A percentile compares a stretch with the other conserved stretches of the same genome.
Evolutionary conservation across 1,139 yeast genomes (phyloP).

Genomic region (Candida smagusa): DNA sequence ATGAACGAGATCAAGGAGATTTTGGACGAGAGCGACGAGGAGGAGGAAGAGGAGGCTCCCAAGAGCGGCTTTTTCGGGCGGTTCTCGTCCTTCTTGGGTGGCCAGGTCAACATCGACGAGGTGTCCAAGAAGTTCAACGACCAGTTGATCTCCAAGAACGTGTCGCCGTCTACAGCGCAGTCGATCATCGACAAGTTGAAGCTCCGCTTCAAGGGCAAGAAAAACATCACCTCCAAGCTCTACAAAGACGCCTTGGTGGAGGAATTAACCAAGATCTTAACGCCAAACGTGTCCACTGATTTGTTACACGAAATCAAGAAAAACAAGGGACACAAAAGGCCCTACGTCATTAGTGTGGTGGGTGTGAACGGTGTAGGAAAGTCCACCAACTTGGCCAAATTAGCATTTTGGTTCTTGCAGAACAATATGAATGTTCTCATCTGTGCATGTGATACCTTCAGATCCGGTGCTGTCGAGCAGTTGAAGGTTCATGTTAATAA

Average conservation of each 20-base stretch:
- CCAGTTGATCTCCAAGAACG: slow-evolving; percentile 42
- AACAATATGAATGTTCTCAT: slow-evolving; percentile 83
- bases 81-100: slow-evolving; percentile 38
- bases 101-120: slow-evolving; percentile 34
- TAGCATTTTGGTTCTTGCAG: slow-evolving; percentile 93
- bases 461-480: slow-evolving; percentile 98
- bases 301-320: slow-evolving; percentile 76
- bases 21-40: slow-evolving; percentile 33
- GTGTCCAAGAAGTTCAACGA: slow-evolving; percentile 42
- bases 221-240: slow-evolving; percentile 26
- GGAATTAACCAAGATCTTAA: slow-evolving; percentile 75
- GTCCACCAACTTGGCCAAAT: slow-evolving; percentile 88
- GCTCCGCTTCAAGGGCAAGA: slow-evolving; percentile 25
- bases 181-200: slow-evolving; percentile 37
- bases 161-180: slow-evolving; percentile 41
- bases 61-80: slow-evolving; percentile 32
- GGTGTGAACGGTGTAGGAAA: slow-evolving; percentile 99
- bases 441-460: slow-evolving; percentile 96
- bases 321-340: slow-evolving; percentile 42
- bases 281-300: slow-evolving; percentile 92
- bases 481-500: slow-evolving; percentile 89
- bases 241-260: slow-evolving; percentile 63
- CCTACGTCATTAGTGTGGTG: slow-evolving; percentile 93
- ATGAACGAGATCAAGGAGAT: slow-evolving; percentile 44
- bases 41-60: slow-evolving; percentile 15